Percentiles rank a stretch among this genome's conserved stretches.
These are phyloP conservation scores for Lippia alba DNA, from an alignment of 305 asterid genomes.

Conservation along the genomic window DNA sequence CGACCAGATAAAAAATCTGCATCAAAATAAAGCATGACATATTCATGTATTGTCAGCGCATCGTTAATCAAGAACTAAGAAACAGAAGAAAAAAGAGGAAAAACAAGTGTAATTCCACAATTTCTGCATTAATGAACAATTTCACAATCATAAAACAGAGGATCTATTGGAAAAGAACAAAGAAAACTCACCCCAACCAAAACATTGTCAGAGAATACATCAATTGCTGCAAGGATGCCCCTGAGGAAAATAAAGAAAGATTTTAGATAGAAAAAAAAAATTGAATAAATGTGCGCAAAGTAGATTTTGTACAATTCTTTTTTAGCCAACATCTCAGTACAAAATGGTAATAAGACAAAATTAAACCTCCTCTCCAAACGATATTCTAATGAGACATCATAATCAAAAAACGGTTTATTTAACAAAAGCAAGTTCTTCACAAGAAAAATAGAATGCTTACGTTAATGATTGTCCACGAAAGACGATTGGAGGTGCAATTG, in stretches of 20 bases:
- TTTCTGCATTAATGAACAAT: no score
- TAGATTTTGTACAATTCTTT: background rate
- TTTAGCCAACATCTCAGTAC: slow-evolving; percentile 3
- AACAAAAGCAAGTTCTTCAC: slow-evolving; percentile 14
- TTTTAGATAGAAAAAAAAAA: slow-evolving; percentile 12
- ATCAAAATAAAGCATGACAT: slow-evolving; percentile 28
- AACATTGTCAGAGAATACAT: slow-evolving; percentile 79
- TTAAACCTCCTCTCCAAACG: slow-evolving; percentile 9
- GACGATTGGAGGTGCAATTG: slow-evolving; percentile 96
- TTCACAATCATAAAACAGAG: background rate
- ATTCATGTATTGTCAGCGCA: slow-evolving; percentile 7
- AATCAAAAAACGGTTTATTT: slow-evolving; percentile 8
- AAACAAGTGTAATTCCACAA: background rate
- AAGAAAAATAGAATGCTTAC: slow-evolving; percentile 49
- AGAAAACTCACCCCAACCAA: slow-evolving; percentile 87
- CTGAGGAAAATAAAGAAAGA: slow-evolving; percentile 47
- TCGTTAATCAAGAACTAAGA: slow-evolving; percentile 11
- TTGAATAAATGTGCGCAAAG: slow-evolving; percentile 5
- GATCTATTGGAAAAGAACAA: slow-evolving; percentile 20
- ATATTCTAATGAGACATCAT: slow-evolving; percentile 2
- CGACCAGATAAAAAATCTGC: slow-evolving; percentile 96
- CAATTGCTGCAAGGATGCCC: slow-evolving; percentile 97
- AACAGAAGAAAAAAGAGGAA: slow-evolving; percentile 8
- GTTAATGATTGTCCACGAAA: slow-evolving; percentile 90
- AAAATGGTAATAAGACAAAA: background rate